A percentile compares a stretch with the other conserved stretches of the same genome.
Evolutionary conservation across 495 filamentous ascomycete species (phyloP).

Genomic region (Aspergillus nanangensis): DNA sequence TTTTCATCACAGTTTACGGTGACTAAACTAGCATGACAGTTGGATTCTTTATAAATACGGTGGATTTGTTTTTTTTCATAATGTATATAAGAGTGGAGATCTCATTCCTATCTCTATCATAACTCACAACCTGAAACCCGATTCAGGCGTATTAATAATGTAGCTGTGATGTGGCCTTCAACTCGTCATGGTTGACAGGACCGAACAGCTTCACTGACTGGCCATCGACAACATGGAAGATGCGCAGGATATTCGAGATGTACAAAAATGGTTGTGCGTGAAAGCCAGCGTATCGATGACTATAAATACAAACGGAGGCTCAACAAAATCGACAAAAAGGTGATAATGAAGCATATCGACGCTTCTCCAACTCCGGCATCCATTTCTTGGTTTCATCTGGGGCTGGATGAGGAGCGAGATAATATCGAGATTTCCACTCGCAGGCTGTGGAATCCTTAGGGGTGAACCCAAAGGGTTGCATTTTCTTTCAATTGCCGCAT

Average conservation of each 20-base stretch:
- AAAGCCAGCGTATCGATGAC: not conserved
- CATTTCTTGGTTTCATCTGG: not conserved
- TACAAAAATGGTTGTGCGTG: too few relatives aligned
- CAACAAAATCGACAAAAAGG: not conserved
- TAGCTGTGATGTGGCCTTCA: too few relatives aligned
- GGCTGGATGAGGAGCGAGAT: not conserved
- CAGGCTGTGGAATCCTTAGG: too few relatives aligned
- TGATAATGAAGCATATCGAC: not conserved
- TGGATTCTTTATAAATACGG: not conserved
- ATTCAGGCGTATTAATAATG: slow-evolving; percentile 2
- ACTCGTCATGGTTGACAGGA: too few relatives aligned
- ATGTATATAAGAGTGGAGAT: slow-evolving; percentile 2
- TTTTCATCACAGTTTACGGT: too few relatives aligned
- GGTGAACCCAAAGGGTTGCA: too few relatives aligned
- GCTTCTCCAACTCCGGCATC: slow-evolving; percentile 1
- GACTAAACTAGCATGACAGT: not conserved
- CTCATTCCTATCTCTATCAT: slow-evolving; percentile 3
- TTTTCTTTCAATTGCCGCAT: too few relatives aligned
- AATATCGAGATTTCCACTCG: not conserved
- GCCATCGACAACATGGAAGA: too few relatives aligned
- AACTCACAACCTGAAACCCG: not conserved
- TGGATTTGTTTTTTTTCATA: not conserved
- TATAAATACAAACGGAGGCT: slow-evolving; percentile 1
- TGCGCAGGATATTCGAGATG: too few relatives aligned
- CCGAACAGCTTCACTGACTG: too few relatives aligned